phyloP scores from a whole-genome alignment of 2,329 filamentous ascomycete genomes.

The Aschersonia sp. region DNA sequence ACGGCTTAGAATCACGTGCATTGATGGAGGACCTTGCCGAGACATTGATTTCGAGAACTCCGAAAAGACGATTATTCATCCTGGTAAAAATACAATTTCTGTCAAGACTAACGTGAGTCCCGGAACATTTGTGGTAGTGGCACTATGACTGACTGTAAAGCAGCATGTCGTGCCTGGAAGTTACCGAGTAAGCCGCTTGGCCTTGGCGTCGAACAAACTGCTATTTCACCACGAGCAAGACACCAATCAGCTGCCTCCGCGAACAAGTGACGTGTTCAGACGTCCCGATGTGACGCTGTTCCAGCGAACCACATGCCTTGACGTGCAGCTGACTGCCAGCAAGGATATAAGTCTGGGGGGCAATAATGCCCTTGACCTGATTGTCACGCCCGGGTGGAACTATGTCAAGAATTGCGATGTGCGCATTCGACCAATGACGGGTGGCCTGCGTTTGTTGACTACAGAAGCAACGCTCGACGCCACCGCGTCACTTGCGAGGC shows the following conservation, averaged over 20 bases:
- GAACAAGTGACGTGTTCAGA: slow-evolving; percentile 35
- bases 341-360: slow-evolving; percentile 66
- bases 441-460: slow-evolving; percentile 48
- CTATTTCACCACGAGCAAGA: slow-evolving; percentile 51
- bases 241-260: slow-evolving; percentile 28
- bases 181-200: slow-evolving; percentile 61
- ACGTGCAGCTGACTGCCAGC: slow-evolving; percentile 51
- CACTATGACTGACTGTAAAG: slow-evolving; percentile 10
- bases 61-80: slow-evolving; percentile 19
- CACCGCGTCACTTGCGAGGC: slow-evolving; percentile 28
- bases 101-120: slow-evolving; percentile 21
- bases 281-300: slow-evolving; percentile 57
- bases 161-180: slow-evolving; percentile 54
- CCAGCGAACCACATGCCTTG: slow-evolving; percentile 52
- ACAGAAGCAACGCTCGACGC: slow-evolving; percentile 37
- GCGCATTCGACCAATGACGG: slow-evolving; percentile 48
- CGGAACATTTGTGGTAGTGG: neutral
- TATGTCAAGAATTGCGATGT: slow-evolving; percentile 43
- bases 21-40: slow-evolving; percentile 37
- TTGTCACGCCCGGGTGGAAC: slow-evolving; percentile 63
- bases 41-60: slow-evolving; percentile 32
- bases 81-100: slow-evolving; percentile 30
- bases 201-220: slow-evolving; percentile 48
- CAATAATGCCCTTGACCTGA: slow-evolving; percentile 62
- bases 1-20: slow-evolving; percentile 46